phyloP scores from a whole-genome alignment of 768 basidiomycete species.

The Dendrothele bispora region DNA sequence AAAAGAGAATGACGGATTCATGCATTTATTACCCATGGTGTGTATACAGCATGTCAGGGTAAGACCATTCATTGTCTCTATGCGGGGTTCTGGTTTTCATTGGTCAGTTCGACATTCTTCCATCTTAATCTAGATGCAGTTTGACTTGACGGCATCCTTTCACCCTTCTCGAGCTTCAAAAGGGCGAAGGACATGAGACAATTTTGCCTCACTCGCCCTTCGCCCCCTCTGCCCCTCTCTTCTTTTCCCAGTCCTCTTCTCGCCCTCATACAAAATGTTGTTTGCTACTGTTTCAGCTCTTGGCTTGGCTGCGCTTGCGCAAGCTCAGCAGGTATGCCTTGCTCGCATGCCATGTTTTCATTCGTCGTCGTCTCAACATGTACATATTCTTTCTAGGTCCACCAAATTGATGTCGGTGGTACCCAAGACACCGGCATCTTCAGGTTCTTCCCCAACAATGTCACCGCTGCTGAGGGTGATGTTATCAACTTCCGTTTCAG shows the following conservation, averaged over 20 bases:
- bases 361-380: neutral
- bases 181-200: neutral
- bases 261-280: neutral
- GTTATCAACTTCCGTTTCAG: constrained; percentile 50
- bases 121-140: too few relatives aligned
- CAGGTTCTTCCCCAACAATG: constrained; percentile 43
- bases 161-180: too few relatives aligned
- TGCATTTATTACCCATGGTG: too few relatives aligned
- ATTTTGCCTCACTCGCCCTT: neutral
- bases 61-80: too few relatives aligned
- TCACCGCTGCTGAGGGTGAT: constrained; percentile 44
- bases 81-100: too few relatives aligned
- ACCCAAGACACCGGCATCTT: constrained; percentile 30
- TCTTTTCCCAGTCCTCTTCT: neutral
- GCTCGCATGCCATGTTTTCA: too few relatives aligned
- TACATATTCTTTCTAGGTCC: neutral
- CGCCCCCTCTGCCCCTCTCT: too few relatives aligned
- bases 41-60: too few relatives aligned
- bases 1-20: too few relatives aligned
- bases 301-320: constrained; percentile 9
- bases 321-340: constrained; percentile 14
- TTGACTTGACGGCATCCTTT: too few relatives aligned
- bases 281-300: constrained; percentile 4
- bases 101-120: too few relatives aligned
- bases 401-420: constrained; percentile 38